A percentile compares a stretch with the other conserved stretches of the same genome.
These are phyloP conservation scores for Adansonia madagascariensis DNA, from an alignment of 441 rosid species.

Conservation along the genomic window DNA sequence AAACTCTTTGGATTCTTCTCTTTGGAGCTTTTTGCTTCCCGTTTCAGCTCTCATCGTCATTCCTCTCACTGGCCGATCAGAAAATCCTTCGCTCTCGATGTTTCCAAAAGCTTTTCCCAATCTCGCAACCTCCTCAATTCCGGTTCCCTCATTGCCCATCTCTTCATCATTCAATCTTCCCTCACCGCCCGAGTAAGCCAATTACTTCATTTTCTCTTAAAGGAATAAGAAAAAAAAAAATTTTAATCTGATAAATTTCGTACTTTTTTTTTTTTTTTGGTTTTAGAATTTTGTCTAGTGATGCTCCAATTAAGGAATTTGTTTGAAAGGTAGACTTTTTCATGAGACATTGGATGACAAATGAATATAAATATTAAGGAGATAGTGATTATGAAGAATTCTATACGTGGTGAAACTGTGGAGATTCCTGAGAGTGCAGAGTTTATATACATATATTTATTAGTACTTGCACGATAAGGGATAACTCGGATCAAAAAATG, in stretches of 20 bases:
- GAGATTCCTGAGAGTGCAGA: constrained; percentile 82
- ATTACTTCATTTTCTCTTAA: background rate
- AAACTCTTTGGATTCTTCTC: constrained; percentile 41
- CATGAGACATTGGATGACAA: constrained; percentile 93
- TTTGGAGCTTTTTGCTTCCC: constrained; percentile 31
- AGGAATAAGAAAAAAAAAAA: no score
- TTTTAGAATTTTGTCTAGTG: constrained; percentile 37
- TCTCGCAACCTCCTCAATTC: constrained; percentile 36
- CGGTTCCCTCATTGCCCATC: constrained; percentile 56
- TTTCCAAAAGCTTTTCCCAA: constrained; percentile 50
- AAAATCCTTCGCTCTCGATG: constrained; percentile 34
- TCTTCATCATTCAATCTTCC: constrained; percentile 62
- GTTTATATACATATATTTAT: constrained; percentile 53
- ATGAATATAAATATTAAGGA: constrained; percentile 95
- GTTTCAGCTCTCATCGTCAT: constrained; percentile 26
- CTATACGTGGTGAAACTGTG: constrained; percentile 70
- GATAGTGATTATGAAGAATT: constrained; percentile 85
- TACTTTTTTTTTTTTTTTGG: constrained; percentile 14
- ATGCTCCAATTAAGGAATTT: constrained; percentile 41
- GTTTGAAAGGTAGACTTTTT: constrained; percentile 68
- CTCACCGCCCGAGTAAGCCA: constrained; percentile 59
- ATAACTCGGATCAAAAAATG: constrained; percentile 81
- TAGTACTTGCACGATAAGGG: constrained; percentile 87
- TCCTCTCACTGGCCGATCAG: constrained; percentile 28
- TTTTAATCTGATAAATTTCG: background rate